Base-by-base conservation (phyloP, 179 eudicot genomes). In the Silene coronaria region DNA sequence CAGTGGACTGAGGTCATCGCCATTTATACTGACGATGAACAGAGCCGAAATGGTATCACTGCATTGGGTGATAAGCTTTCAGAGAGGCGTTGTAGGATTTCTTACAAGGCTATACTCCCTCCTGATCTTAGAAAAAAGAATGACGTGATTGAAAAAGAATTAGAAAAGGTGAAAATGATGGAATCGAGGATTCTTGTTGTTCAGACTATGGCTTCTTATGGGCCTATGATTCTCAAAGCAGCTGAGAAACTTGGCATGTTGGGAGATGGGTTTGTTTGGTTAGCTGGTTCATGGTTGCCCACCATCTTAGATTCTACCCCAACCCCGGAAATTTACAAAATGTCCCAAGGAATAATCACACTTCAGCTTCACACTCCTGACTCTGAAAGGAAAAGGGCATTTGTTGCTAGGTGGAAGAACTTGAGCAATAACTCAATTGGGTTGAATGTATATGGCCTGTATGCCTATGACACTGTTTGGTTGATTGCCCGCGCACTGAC, bases 401-500 rank as follows among this genome's bases (percentile, higher is more conserved):
- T 92, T 60, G 45, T 79, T 36, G 81, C 87, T 13, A 61, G 89
- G 77, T 92, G 97, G 97, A 81, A 77, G 24, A 76, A 78, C 23
- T 78, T 89, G 77, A 92, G 91, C 80, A 89, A 88, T 22, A 86
- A 82, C 30, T 79, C 90, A 12, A 74, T 87, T 32, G 88, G 84
- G 68, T 77, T 89, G 79, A 89, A 86, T 55, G 80, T 82, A 19
- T 84, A 88, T 75, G 96, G 87, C 48, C 63, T 91, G 26, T 91
- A 89, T 78, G 97, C 96, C 28, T 92, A 92, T 79, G 97, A 92
- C 74, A 83, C 94, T 21, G 86, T 91, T 51, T 89, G 91, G 92
- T n/a, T 87, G 62, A 32, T 88, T 75, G 96, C 97, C 32, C 82
- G 48, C 76, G 90, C 96, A 53, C 62, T 92, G 46, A 82, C 82